phyloP scores from a whole-genome alignment of 495 filamentous ascomycete genomes.

The Collariella sp. region DNA sequence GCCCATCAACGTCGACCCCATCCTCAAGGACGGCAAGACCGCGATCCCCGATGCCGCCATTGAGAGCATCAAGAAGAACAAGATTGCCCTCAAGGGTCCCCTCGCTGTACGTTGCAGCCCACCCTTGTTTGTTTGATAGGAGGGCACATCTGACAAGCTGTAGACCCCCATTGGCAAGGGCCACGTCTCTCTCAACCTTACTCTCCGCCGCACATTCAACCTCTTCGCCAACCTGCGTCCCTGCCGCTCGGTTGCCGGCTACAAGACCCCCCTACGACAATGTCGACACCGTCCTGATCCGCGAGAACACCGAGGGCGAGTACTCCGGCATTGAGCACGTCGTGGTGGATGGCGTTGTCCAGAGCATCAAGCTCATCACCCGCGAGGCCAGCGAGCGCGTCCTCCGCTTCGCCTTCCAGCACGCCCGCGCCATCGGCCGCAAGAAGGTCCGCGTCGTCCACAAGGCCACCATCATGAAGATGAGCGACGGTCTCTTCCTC shows the following conservation, averaged over 20 bases:
- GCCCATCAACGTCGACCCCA: conserved; percentile 88
- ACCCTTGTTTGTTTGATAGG: not conserved
- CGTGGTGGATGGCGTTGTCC: conserved; percentile 94
- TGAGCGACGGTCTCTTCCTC: conserved; percentile 97
- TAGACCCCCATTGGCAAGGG: conserved; percentile 97
- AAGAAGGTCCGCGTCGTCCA: conserved; percentile 95
- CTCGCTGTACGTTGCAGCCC: conserved; percentile 64
- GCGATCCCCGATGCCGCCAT: conserved; percentile 84
- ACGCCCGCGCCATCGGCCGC: conserved; percentile 82
- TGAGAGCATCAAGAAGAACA: conserved; percentile 81
- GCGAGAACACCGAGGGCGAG: conserved; percentile 99
- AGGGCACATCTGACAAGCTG: conserved; percentile 11
- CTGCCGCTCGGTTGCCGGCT: conserved; percentile 91
- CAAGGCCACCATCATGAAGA: conserved; percentile 99
- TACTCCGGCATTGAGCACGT: conserved; percentile 99
- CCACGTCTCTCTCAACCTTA: conserved; percentile 97
- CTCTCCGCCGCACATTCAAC: conserved; percentile 97
- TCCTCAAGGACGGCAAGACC: conserved; percentile 85
- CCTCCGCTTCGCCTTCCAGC: conserved; percentile 93
- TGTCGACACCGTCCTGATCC: conserved; percentile 95
- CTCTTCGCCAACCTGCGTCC: conserved; percentile 98
- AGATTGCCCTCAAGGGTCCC: conserved; percentile 93
- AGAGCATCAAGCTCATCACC: conserved; percentile 99
- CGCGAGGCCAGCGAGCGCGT: conserved; percentile 88
- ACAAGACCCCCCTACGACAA: conserved; percentile 98